Base-by-base conservation (phyloP, 1,284 basidiomycete species). In the Flammula alnicola region DNA sequence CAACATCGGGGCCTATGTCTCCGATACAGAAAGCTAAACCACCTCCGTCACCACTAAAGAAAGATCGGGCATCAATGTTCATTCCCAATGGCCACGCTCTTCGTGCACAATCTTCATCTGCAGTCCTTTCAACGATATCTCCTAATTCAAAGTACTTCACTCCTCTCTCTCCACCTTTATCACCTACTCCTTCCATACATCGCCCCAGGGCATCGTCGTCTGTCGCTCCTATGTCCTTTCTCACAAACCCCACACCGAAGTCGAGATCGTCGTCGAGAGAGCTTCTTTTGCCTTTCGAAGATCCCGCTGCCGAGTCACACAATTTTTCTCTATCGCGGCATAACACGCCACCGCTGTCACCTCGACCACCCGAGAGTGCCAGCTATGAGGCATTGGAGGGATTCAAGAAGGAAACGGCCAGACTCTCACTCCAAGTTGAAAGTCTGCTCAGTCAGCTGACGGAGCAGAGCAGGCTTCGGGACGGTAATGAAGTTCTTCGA, bases 351-450 rank as follows among this genome's bases (percentile, higher is more conserved):
- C 41, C 50, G 20, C 43, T 43, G 1, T 50, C 51, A 20, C 48
- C 50, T 5, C 33, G 41, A 7, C 40, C 38, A 16, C 47, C 50
- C 5, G 36, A 49, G 16, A n/a, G n/a, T n/a, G 49, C 4, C 30
- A 39, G 38, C 20, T 51, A 31, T 4, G 22, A 38, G 1, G 19
- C 32, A 32, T n/a, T 49, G 8, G 61, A 63, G 29, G 51, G 57
- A 5, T 58, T 52, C 47, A 63, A 59, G 39, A 57, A 59, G 12
- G 66, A 68, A 42, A 65, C 59, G 8, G 57, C 63, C 12, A 45
- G 57, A 12, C 52, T 68, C 23, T 46, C 57, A 26, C 30, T 48
- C 6, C 57, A 65, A 19, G 57, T 68, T 4, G 60, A 65, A 33
- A 56, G 49, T 9, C 50, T 68, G 12, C 59, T 63, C 17, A 23